A percentile compares a stretch with the other conserved stretches of the same genome.
phyloP scores from a whole-genome alignment of 83 land plant species.

The Larix sibirica region DNA sequence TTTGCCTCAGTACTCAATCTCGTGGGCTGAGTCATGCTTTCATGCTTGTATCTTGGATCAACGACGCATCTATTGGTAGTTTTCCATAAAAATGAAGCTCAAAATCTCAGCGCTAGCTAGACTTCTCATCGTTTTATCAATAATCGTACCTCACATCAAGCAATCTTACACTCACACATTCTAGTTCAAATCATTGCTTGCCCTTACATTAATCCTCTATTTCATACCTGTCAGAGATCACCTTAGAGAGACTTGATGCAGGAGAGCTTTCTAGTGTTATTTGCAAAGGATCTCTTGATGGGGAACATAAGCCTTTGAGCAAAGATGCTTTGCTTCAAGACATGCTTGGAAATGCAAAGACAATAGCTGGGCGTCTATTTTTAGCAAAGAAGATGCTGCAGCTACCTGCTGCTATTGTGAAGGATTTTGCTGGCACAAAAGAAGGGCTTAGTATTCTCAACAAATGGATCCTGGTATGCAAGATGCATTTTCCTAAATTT shows the following conservation, averaged over 20 bases:
- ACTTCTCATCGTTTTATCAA: too few species aligned
- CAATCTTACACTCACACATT: too few species aligned
- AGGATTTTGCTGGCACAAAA: constrained; percentile 88
- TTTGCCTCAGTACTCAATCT: too few species aligned
- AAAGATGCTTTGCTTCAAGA: constrained; percentile 69
- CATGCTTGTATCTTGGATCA: too few species aligned
- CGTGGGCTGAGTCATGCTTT: too few species aligned
- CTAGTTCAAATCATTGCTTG: too few species aligned
- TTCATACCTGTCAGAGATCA: too few species aligned
- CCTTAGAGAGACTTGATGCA: constrained; percentile 79
- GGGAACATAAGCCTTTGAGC: constrained; percentile 34
- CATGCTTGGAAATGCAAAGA: constrained; percentile 82
- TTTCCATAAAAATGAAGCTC: too few species aligned
- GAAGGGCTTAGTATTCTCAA: constrained; percentile 83
- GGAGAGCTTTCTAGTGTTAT: constrained; percentile 64
- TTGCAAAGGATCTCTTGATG: constrained; percentile 52
- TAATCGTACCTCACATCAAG: too few species aligned
- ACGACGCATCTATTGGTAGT: too few species aligned
- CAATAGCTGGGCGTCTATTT: constrained; percentile 78
- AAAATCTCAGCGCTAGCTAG: too few species aligned
- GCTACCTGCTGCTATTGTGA: constrained; percentile 64
- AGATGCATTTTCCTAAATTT: not conserved
- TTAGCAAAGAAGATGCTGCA: constrained; percentile 79
- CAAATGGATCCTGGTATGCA: constrained; percentile 87
- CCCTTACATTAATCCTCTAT: too few species aligned